Evolutionary conservation across 2,329 filamentous ascomycete species (phyloP), one percentile per base, ranked within the genome.

Genomic region (Fusarium buharicum): DNA sequence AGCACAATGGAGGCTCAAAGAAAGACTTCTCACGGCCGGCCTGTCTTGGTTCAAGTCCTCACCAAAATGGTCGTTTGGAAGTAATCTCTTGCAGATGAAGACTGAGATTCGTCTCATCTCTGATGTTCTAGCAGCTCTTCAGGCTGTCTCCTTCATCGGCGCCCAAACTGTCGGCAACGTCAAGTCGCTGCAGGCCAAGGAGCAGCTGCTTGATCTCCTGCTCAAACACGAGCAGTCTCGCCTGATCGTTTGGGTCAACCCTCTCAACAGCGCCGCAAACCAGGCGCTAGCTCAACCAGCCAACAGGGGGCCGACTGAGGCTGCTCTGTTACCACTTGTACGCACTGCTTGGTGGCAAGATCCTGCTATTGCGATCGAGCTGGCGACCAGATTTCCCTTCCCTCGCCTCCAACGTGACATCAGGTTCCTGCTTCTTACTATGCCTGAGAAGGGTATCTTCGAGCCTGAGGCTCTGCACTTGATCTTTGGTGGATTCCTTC

Each of bases 41-140:
- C 80, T 99, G 28, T 87, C 85, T 59, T 99, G 96, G 96, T 99
- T 99, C 76, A 86, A 83, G 34, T 86, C 88, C 65, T 81, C 91
- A 6, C 92, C 93, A 13, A 86, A 88, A 66, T 99, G 95, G 94
- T 96, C 95, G 0, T 98, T 95, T 76, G 95, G 95, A 53, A 95
- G 94, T 69, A 99, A 97, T 73, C 86, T 91, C 44, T 79, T 99
- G 14, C 95, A 99, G 73, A 82, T 98, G 47, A 98, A 96, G 79
- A 94, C 96, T 0, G 95, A 99, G 76, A 86, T 92, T 30, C 90
- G 90, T 65, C 80, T 97, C 16, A 84, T 98, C 34, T 83, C 84
- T 7, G 93, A 97, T 72, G 88, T 97, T 31, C 80, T 89, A 44
- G 74, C 78, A 11, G 85, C 88, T 13, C 77, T 99, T 59, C 86